Evolutionary conservation across 352 stramenopile genomes (phyloP), one percentile per base, ranked within the genome.

Genomic region (Pythium dissotocum): DNA sequence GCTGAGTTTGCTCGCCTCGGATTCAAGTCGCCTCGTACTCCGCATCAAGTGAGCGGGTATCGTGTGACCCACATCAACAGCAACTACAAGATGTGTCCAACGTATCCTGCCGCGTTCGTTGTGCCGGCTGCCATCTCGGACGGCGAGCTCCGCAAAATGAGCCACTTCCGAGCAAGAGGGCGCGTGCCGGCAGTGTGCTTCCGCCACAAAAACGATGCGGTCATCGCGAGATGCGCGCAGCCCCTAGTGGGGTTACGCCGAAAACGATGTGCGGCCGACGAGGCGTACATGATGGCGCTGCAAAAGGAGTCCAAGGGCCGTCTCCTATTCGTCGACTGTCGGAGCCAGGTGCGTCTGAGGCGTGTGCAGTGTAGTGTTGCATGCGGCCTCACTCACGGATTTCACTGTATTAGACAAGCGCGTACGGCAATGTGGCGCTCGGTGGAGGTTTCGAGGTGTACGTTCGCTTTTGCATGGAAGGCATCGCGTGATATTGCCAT

Each of bases 211-310:
- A 97, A 98, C 72, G 91, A 96, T 48, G 90, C 93, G 1, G 77
- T 94, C n/a, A 90, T 99, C 32, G 98, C 90, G 42, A 80, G 97
- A 32, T 98, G 87, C 57, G 82, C 95, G 14, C 97, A 99, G 69
- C 97, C 97, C 4, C 88, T 98, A 63, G 91, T 99, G 2, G 97
- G 97, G 7, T 71, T 99, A 7, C 83, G 96, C 51, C 89, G 97
- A 13, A 97, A 98, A 77, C 85, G 91, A 2, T 98, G 87, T 72
- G 76, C 80, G 0, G 84, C 89, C 1, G 97, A 99, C 75, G 96
- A 99, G 77, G 78, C 79, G 0, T 93, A 81, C 48, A 87, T 95
- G 65, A 57, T 65, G 12, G 78, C 83, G 3, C 62, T 95, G 54
- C 74, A 77, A 35, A 68, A 74, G 30, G 83, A 95, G 63, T 80